These are phyloP conservation scores for Metschnikowia cerradonensis DNA, from an alignment of 805 yeast genomes.

Conservation along the genomic window DNA sequence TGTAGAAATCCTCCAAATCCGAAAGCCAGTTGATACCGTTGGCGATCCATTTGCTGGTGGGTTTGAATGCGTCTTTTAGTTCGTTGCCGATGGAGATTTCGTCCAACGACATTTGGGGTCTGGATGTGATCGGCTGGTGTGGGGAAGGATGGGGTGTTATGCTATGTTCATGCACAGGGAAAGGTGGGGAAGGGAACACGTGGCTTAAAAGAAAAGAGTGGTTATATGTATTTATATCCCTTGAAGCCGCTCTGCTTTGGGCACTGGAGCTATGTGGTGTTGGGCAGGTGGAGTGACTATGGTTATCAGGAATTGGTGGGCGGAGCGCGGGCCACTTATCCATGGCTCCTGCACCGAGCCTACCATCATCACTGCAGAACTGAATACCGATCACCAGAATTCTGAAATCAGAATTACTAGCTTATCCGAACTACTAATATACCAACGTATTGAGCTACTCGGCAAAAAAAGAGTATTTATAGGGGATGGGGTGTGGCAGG, in stretches of 20 bases:
- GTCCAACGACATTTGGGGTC: conserved; percentile 16
- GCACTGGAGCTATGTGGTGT: neutral
- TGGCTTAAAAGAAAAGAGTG: too few relatives aligned
- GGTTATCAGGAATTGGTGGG: neutral
- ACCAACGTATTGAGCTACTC: too few relatives aligned
- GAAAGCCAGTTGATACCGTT: conserved; percentile 70
- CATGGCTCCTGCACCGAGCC: neutral
- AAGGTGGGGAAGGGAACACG: neutral
- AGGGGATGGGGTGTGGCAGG: too few relatives aligned
- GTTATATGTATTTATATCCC: neutral
- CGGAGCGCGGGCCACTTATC: conserved; percentile 3
- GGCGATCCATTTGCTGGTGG: conserved; percentile 73
- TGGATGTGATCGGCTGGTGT: neutral
- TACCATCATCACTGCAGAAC: too few relatives aligned
- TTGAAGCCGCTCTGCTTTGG: neutral
- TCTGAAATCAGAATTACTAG: too few relatives aligned
- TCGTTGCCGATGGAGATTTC: conserved; percentile 59
- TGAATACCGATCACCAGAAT: too few relatives aligned
- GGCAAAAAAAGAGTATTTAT: too few relatives aligned
- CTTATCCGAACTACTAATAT: too few relatives aligned
- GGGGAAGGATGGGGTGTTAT: neutral
- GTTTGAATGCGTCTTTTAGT: conserved; percentile 73
- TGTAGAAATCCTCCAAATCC: conserved; percentile 80
- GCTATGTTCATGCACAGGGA: neutral
- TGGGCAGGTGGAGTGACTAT: neutral